These are phyloP conservation scores for Calocybe indica DNA, from an alignment of 768 basidiomycete species.

Conservation along the genomic window DNA sequence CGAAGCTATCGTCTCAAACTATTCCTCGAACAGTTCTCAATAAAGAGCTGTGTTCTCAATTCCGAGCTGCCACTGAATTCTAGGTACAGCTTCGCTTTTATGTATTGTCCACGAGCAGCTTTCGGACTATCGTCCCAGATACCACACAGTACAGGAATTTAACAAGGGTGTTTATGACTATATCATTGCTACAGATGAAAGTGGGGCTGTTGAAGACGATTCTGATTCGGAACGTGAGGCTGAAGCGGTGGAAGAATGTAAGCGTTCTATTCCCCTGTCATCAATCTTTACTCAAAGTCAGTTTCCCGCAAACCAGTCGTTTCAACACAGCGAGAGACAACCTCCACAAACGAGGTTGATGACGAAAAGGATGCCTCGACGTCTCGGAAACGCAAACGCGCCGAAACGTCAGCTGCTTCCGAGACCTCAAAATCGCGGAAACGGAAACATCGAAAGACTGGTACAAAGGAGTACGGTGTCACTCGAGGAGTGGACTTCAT, in stretches of 20 bases:
- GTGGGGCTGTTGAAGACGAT: conserved; percentile 44
- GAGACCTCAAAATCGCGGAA: conserved; percentile 39
- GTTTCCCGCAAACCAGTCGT: conserved; percentile 31
- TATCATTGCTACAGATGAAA: conserved; percentile 96
- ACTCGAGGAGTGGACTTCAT: conserved; percentile 96
- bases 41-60: conserved; percentile 94
- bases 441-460: conserved; percentile 41
- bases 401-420: conserved; percentile 27
- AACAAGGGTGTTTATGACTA: conserved; percentile 99
- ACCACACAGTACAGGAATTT: conserved; percentile 97
- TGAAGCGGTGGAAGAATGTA: conserved; percentile 32
- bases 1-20: conserved; percentile 92
- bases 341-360: conserved; percentile 13
- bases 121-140: conserved; percentile 37
- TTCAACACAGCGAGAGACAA: conserved; percentile 45
- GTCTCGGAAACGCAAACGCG: conserved; percentile 55
- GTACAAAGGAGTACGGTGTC: conserved; percentile 77
- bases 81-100: conserved; percentile 36
- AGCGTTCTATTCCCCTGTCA: conserved; percentile 5
- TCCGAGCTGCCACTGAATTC: conserved; percentile 95
- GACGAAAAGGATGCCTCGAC: conserved; percentile 11
- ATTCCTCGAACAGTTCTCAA: conserved; percentile 97
- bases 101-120: background rate
- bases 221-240: conserved; percentile 41
- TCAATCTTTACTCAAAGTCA: background rate